These are phyloP conservation scores for Laetiporus sulphureus DNA, from an alignment of 1,284 basidiomycete species.

Conservation along the genomic window DNA sequence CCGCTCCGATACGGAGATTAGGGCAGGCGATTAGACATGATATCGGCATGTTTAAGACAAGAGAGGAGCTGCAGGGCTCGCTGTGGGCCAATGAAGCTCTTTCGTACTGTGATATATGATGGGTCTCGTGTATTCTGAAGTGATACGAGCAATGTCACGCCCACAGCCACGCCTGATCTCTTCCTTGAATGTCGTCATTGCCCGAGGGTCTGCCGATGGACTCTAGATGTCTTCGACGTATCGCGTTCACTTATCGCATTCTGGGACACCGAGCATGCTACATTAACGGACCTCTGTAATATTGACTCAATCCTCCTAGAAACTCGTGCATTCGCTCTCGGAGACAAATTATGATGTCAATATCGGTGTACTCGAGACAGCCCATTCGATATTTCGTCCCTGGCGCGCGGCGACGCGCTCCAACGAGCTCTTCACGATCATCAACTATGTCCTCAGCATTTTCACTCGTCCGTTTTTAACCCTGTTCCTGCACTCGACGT, in stretches of 20 bases:
- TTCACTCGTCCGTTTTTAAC: constrained; percentile 84
- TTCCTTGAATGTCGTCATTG: too few relatives aligned
- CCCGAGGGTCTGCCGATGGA: too few relatives aligned
- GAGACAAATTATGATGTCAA: constrained; percentile 80
- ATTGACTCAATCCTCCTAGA: constrained; percentile 39
- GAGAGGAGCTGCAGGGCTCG: too few relatives aligned
- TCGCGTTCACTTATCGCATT: neutral
- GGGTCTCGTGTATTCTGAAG: too few relatives aligned
- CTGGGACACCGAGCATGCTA: neutral
- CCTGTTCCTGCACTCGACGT: constrained; percentile 68
- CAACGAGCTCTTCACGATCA: constrained; percentile 83
- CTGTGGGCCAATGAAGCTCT: too few relatives aligned
- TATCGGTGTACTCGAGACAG: constrained; percentile 86
- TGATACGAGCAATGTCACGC: too few relatives aligned
- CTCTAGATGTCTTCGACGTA: too few relatives aligned
- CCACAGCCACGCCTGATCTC: too few relatives aligned
- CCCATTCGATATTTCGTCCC: constrained; percentile 91
- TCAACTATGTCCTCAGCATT: constrained; percentile 85
- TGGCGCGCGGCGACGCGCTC: constrained; percentile 92
- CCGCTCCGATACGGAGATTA: too few relatives aligned
- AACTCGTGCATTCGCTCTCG: constrained; percentile 79
- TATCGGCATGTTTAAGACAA: too few relatives aligned
- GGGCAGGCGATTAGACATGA: too few relatives aligned
- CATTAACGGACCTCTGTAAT: neutral
- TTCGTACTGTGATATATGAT: too few relatives aligned